phyloP scores from a whole-genome alignment of 2,329 filamentous ascomycete species.

The Neurospora sp. region DNA sequence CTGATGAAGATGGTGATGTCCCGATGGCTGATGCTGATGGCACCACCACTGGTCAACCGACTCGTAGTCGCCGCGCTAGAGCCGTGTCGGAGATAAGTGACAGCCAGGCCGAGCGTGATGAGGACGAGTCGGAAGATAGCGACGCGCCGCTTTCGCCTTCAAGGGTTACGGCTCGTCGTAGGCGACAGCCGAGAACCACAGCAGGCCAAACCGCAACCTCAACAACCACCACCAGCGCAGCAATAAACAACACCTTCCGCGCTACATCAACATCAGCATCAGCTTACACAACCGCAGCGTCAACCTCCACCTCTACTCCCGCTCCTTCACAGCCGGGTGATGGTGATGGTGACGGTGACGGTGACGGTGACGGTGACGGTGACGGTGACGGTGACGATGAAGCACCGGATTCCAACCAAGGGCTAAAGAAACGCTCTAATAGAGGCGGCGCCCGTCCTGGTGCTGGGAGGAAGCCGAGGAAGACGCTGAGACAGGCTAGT shows the following conservation, averaged over 20 bases:
- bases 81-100: conserved; percentile 9
- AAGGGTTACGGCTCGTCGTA: background rate
- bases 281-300: background rate
- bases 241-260: background rate
- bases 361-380: background rate
- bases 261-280: background rate
- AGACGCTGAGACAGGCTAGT: background rate
- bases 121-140: background rate
- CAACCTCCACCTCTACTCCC: background rate
- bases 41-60: background rate
- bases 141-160: conserved; percentile 2
- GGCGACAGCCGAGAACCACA: background rate
- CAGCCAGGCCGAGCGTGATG: conserved; percentile 7
- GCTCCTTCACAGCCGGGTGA: background rate
- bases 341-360: background rate
- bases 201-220: background rate
- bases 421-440: conserved; percentile 14
- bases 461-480: conserved; percentile 17
- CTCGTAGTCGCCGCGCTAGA: background rate
- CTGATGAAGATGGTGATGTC: background rate
- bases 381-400: background rate
- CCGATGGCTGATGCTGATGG: background rate
- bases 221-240: background rate
- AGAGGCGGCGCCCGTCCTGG: conserved; percentile 18
- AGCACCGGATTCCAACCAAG: background rate